These are phyloP conservation scores for Podospora pseudoanserina DNA, from an alignment of 495 filamentous ascomycete species.

Conservation along the genomic window DNA sequence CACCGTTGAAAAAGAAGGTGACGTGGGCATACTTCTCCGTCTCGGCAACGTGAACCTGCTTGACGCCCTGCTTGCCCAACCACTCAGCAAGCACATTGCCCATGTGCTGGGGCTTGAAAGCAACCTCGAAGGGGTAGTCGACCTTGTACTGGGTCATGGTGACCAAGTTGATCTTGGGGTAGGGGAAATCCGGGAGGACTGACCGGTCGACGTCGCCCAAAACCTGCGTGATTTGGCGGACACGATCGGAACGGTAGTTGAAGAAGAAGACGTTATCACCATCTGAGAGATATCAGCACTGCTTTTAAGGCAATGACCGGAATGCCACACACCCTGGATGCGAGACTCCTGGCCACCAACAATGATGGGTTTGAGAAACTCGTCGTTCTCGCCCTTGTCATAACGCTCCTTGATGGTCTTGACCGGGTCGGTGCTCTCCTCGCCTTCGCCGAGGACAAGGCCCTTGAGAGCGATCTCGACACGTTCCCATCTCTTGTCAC, in stretches of 20 bases:
- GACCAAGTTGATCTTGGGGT: conserved; percentile 86
- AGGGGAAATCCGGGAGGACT: conserved; percentile 85
- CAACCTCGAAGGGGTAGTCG: conserved; percentile 88
- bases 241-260: conserved; percentile 99
- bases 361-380: conserved; percentile 98
- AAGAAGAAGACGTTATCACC: conserved; percentile 97
- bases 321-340: conserved; percentile 65
- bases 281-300: conserved; percentile 49
- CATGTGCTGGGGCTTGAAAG: conserved; percentile 94
- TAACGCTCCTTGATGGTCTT: conserved; percentile 85
- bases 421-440: conserved; percentile 77
- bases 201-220: conserved; percentile 88
- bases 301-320: not conserved
- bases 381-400: conserved; percentile 81
- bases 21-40: conserved; percentile 99
- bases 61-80: conserved; percentile 77
- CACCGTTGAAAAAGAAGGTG: conserved; percentile 99
- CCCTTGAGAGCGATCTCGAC: conserved; percentile 86
- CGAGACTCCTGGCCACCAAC: conserved; percentile 79
- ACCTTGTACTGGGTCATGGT: conserved; percentile 99
- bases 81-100: conserved; percentile 94
- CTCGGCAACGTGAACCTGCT: conserved; percentile 95
- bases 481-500: conserved; percentile 98
- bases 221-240: conserved; percentile 93
- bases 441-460: conserved; percentile 78